Percentiles rank a stretch among this genome's conserved stretches.
phyloP scores from a whole-genome alignment of 2,329 filamentous ascomycete species.

The Aspergillus ochraceoroseus region DNA sequence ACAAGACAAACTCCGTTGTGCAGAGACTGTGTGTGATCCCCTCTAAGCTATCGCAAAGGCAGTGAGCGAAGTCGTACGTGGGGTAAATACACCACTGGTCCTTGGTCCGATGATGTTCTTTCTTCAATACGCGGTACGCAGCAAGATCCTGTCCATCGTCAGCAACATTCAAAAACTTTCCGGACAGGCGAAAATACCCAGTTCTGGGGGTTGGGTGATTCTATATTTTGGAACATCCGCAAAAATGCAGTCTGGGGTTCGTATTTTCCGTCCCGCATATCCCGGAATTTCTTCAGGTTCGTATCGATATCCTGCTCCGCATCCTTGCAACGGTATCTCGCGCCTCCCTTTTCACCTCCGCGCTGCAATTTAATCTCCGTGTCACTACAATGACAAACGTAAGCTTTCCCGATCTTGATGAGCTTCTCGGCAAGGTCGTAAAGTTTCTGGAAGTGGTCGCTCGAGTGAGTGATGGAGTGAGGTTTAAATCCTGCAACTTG shows the following conservation, averaged over 20 bases:
- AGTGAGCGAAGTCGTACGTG: slow-evolving; percentile 68
- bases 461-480: slow-evolving; percentile 74
- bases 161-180: no score
- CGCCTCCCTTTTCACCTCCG: slow-evolving; percentile 64
- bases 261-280: slow-evolving; percentile 89
- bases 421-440: slow-evolving; percentile 87
- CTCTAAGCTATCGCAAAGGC: slow-evolving; percentile 87
- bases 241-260: slow-evolving; percentile 76
- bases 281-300: slow-evolving; percentile 64
- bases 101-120: slow-evolving; percentile 57
- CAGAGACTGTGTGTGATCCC: slow-evolving; percentile 87
- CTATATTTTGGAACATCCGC: slow-evolving; percentile 80
- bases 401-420: slow-evolving; percentile 62
- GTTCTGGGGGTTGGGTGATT: slow-evolving; percentile 84
- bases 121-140: slow-evolving; percentile 76
- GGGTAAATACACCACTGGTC: slow-evolving; percentile 89
- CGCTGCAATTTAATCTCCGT: slow-evolving; percentile 81
- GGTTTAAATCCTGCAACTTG: slow-evolving; percentile 62
- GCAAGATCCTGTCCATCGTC: slow-evolving; percentile 64
- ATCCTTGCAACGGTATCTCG: slow-evolving; percentile 49
- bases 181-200: slow-evolving; percentile 51
- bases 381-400: slow-evolving; percentile 81
- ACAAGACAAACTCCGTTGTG: slow-evolving; percentile 85
- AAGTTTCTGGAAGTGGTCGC: slow-evolving; percentile 81
- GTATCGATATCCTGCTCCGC: slow-evolving; percentile 47